Evolutionary conservation across 179 eudicot genomes (phyloP).

Genomic region (Gypsophila paniculata): DNA sequence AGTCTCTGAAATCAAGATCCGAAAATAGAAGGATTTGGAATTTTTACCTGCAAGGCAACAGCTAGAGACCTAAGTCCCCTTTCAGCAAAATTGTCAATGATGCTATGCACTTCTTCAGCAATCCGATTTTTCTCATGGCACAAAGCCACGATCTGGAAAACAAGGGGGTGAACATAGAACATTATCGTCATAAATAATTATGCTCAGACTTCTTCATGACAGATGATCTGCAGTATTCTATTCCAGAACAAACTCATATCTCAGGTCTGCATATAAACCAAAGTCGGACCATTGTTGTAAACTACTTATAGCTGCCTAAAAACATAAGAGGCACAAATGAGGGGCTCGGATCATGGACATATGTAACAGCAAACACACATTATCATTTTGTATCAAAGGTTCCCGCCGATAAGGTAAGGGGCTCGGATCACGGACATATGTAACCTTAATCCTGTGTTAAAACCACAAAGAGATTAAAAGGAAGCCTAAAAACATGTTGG

Average conservation of each 20-base stretch:
- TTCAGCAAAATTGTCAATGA: conserved; percentile 71
- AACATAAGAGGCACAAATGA: background rate
- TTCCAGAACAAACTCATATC: conserved; percentile 7
- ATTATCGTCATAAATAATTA: background rate
- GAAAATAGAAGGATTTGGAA: background rate
- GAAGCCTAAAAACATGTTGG: too few species aligned
- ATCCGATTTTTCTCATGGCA: conserved; percentile 50
- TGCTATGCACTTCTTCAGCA: conserved; percentile 44
- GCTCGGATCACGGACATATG: too few species aligned
- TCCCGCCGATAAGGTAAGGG: too few species aligned
- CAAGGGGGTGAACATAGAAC: background rate
- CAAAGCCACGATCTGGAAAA: conserved; percentile 45
- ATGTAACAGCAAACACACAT: too few species aligned
- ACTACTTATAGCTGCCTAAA: background rate
- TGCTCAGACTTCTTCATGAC: background rate
- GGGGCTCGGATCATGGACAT: background rate
- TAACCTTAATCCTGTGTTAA: too few species aligned
- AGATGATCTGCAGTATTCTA: background rate
- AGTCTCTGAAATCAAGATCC: background rate
- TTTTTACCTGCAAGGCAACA: conserved; percentile 56
- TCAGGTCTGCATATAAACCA: background rate
- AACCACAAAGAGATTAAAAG: too few species aligned
- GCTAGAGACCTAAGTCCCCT: conserved; percentile 69
- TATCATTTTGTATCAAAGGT: too few species aligned
- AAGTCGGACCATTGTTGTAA: background rate